Evolutionary conservation across 495 filamentous ascomycete genomes (phyloP).

Genomic region (Baudoinia panamericana): DNA sequence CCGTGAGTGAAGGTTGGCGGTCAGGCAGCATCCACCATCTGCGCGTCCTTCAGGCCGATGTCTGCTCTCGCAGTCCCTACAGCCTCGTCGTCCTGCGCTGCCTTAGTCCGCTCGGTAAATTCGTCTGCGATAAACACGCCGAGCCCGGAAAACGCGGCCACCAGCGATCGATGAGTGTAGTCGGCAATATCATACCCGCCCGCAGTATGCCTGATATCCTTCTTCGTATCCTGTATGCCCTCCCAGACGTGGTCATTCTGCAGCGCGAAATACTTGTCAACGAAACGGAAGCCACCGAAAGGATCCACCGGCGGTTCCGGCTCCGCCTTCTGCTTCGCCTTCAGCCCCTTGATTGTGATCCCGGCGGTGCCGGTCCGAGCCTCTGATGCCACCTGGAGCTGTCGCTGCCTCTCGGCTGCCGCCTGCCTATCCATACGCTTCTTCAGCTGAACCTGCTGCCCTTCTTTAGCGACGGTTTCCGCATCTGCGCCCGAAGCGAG

Average conservation of each 20-base stretch:
- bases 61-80: conserved; percentile 3
- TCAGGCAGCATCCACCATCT: background rate
- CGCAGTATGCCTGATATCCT: conserved; percentile 47
- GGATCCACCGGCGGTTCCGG: conserved; percentile 78
- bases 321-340: conserved; percentile 42
- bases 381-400: conserved; percentile 20
- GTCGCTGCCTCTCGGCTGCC: conserved; percentile 23
- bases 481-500: conserved; percentile 39
- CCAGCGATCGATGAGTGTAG: conserved; percentile 64
- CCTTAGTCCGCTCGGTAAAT: conserved; percentile 36
- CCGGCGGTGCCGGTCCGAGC: conserved; percentile 23
- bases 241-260: conserved; percentile 48
- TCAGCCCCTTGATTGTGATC: conserved; percentile 63
- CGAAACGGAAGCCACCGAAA: conserved; percentile 55
- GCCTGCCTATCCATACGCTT: conserved; percentile 36
- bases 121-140: conserved; percentile 77
- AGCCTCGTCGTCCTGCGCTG: background rate
- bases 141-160: conserved; percentile 82
- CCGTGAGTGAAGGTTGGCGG: background rate
- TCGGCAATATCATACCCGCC: conserved; percentile 74
- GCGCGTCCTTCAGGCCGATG: conserved; percentile 2
- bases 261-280: conserved; percentile 56
- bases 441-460: conserved; percentile 55
- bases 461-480: conserved; percentile 39
- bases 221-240: conserved; percentile 50